These are phyloP conservation scores for Solanum hybrid DNA, from an alignment of 305 asterid species.

Conservation along the genomic window DNA sequence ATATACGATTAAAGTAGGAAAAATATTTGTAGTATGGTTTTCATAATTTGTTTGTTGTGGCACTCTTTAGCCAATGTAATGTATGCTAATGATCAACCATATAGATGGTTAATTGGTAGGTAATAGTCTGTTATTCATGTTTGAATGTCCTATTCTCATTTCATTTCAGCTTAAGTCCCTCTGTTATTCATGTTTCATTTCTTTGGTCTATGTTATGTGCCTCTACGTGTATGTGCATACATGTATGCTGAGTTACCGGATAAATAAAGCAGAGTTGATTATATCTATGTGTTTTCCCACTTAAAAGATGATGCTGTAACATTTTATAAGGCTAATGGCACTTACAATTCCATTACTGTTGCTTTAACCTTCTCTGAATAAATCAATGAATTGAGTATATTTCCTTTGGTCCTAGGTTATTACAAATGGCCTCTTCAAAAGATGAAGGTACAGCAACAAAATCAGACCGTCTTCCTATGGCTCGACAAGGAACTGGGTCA, in stretches of 20 bases:
- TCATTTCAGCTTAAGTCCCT: neutral
- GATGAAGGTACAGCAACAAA: neutral
- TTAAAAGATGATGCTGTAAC: neutral
- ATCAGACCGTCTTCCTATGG: slow-evolving; percentile 31
- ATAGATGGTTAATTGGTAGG: neutral
- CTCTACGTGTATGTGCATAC: neutral
- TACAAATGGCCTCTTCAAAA: slow-evolving; percentile 7
- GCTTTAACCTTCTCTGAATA: neutral
- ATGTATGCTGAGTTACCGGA: neutral
- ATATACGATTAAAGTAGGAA: neutral
- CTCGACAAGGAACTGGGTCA: slow-evolving; percentile 26
- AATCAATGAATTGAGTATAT: neutral
- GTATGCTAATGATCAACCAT: neutral
- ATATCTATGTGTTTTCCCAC: neutral
- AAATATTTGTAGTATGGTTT: neutral
- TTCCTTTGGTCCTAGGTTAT: neutral
- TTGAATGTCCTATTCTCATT: neutral
- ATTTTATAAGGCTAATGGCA: neutral
- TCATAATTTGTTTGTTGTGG: neutral
- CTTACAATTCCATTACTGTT: neutral
- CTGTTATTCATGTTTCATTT: neutral
- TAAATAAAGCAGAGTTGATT: neutral
- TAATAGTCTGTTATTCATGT: neutral
- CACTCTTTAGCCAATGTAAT: neutral
- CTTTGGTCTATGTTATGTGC: neutral